phyloP scores from a whole-genome alignment of 2,329 filamentous ascomycete species.

The Didymella exigua region DNA sequence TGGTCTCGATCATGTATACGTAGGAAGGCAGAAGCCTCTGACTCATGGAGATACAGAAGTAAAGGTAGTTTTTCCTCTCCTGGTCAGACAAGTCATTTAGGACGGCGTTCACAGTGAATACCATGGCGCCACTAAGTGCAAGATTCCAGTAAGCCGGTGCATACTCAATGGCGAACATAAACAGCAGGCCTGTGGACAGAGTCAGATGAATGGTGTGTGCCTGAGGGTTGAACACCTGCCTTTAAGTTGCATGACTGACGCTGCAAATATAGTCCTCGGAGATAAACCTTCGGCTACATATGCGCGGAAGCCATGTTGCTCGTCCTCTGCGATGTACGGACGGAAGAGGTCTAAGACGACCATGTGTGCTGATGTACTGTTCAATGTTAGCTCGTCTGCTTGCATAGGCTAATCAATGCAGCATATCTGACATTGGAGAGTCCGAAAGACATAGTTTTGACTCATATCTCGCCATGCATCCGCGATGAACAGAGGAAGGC shows the following conservation, averaged over 20 bases:
- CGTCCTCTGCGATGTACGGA: constrained; percentile 13
- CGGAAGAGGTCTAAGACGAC: constrained; percentile 17
- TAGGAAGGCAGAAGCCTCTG: constrained; percentile 5
- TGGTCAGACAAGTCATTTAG: constrained; percentile 12
- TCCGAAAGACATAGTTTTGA: neutral
- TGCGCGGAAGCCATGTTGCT: constrained; percentile 12
- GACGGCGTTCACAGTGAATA: constrained; percentile 16
- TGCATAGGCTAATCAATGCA: no score
- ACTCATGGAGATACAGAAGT: constrained; percentile 15
- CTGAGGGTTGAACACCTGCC: neutral
- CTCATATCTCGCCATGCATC: neutral
- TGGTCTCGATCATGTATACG: constrained; percentile 15
- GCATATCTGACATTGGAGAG: neutral
- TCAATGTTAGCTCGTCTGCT: neutral
- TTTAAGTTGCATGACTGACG: constrained; percentile 20
- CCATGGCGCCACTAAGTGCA: constrained; percentile 12
- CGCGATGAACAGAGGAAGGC: neutral
- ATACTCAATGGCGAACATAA: constrained; percentile 13
- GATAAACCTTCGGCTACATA: constrained; percentile 11
- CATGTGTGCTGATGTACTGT: constrained; percentile 12
- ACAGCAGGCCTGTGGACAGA: constrained; percentile 2
- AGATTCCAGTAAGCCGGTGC: constrained; percentile 13
- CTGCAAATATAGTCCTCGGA: constrained; percentile 19
- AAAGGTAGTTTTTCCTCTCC: constrained; percentile 11
- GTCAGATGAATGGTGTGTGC: neutral